Base-by-base conservation (phyloP, 208 protist genomes). In the Phytomonas sp. region DNA sequence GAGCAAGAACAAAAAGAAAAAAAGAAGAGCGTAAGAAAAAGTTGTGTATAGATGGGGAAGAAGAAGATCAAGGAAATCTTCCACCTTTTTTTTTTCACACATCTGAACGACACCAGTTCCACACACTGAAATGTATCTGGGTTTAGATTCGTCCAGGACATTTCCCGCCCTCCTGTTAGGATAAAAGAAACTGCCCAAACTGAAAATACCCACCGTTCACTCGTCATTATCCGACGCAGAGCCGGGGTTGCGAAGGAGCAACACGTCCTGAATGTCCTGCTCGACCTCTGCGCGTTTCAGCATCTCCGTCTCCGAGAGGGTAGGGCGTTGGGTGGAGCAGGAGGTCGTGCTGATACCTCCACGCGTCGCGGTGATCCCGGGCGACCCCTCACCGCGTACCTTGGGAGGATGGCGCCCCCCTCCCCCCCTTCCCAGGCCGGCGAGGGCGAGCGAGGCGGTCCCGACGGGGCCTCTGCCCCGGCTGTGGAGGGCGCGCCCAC, bases 31-130 rank as follows among this genome's bases (percentile, higher is more conserved):
- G 40, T 51, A 51, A 23, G 20, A 15, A 51, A 51, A 17, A 17
- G 40, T 17, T 51, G 40, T 1, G 40, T 51, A 23, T 2, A 23
- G 40, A 20, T 51, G 20, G 40, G 1, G 13, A 2, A 51, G 20
- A 51, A 51, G 40, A 15, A 1, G 40, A 51, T 40, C 62, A 66
- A 66, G 29, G 30, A 63, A 8, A 63, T 63, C 29, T 36, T 63
- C 2, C 40, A 51, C 13, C 40, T 2, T 17, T 51, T 51, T 20
- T 51, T n/a, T n/a, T n/a, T n/a, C n/a, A n/a, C n/a, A n/a, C n/a
- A n/a, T n/a, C n/a, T n/a, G n/a, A n/a, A n/a, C n/a, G n/a, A n/a
- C n/a, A n/a, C n/a, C n/a, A n/a, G n/a, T n/a, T n/a, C n/a, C n/a
- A n/a, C n/a, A n/a, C n/a, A n/a, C n/a, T n/a, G n/a, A n/a, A n/a